Evolutionary conservation across 805 yeast genomes (phyloP).

Genomic region (Candida sanyiensis): DNA sequence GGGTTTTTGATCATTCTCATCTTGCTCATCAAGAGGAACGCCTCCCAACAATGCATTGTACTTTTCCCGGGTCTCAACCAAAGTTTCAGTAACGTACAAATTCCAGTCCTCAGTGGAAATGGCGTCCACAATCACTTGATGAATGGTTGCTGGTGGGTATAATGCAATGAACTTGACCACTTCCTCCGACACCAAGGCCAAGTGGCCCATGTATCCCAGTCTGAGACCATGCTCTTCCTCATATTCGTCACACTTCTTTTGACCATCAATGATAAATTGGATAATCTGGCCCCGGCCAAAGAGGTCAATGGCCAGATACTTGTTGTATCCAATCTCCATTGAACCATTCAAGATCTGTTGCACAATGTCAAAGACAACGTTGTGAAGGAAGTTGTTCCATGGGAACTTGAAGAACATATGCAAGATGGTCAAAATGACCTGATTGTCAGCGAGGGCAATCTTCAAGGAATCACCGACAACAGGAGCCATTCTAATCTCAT

Average conservation of each 20-base stretch:
- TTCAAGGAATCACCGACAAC: slow-evolving; percentile 87
- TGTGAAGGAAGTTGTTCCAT: slow-evolving; percentile 96
- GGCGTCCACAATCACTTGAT: slow-evolving; percentile 34
- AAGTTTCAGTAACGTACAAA: slow-evolving; percentile 71
- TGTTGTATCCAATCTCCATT: slow-evolving; percentile 79
- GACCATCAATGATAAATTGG: slow-evolving; percentile 56
- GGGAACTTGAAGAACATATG: slow-evolving; percentile 78
- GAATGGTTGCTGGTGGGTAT: slow-evolving; percentile 24
- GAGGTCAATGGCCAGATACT: slow-evolving; percentile 64
- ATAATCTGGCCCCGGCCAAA: slow-evolving; percentile 61
- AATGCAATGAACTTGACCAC: slow-evolving; percentile 70
- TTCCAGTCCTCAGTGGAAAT: slow-evolving; percentile 55
- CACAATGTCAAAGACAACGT: slow-evolving; percentile 92
- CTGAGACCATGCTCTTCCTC: slow-evolving; percentile 58
- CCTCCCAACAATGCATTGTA: slow-evolving; percentile 93
- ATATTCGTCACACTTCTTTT: slow-evolving; percentile 49
- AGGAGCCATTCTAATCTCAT: slow-evolving; percentile 45
- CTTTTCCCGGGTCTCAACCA: slow-evolving; percentile 87
- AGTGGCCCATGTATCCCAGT: slow-evolving; percentile 96
- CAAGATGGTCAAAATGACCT: slow-evolving; percentile 61
- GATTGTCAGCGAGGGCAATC: slow-evolving; percentile 71
- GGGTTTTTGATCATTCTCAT: slow-evolving; percentile 28
- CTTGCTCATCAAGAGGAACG: slow-evolving; percentile 30
- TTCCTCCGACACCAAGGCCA: slow-evolving; percentile 90
- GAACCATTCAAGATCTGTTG: slow-evolving; percentile 92